Evolutionary conservation across 2,329 filamentous ascomycete species (phyloP).

Genomic region (Elsinoe necatrix): DNA sequence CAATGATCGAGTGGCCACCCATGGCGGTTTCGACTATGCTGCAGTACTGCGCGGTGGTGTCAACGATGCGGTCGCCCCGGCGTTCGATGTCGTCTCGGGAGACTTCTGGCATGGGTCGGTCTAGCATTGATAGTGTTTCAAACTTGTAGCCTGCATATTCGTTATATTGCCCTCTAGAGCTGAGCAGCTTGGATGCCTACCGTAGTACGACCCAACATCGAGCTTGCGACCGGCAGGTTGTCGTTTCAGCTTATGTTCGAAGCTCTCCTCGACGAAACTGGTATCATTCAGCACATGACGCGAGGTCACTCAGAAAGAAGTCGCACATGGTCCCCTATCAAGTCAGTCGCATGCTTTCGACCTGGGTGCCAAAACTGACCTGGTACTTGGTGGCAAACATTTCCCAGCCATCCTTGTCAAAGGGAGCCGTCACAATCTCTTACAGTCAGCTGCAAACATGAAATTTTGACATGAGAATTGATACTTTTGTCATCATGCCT

Average conservation of each 20-base stretch:
- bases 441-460: slow-evolving; percentile 16
- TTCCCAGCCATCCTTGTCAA: slow-evolving; percentile 82
- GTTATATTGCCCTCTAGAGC: no score
- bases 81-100: slow-evolving; percentile 69
- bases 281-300: neutral
- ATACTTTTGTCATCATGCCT: slow-evolving; percentile 96
- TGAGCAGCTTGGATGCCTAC: slow-evolving; percentile 38
- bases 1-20: slow-evolving; percentile 62
- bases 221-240: slow-evolving; percentile 41
- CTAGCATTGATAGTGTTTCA: slow-evolving; percentile 72
- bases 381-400: slow-evolving; percentile 94
- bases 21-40: slow-evolving; percentile 86
- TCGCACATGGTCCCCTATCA: slow-evolving; percentile 49
- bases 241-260: slow-evolving; percentile 59
- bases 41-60: slow-evolving; percentile 91
- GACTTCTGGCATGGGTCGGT: slow-evolving; percentile 63
- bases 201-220: slow-evolving; percentile 89
- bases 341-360: slow-evolving; percentile 18
- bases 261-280: slow-evolving; percentile 90
- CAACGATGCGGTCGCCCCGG: slow-evolving; percentile 63
- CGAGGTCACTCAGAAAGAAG: slow-evolving; percentile 17
- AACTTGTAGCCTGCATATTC: slow-evolving; percentile 97
- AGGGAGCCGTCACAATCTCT: slow-evolving; percentile 78
- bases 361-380: slow-evolving; percentile 43
- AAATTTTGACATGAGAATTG: no score